phyloP scores from a whole-genome alignment of 2,329 filamentous ascomycete species.

The Botrytis pseudocinerea region DNA sequence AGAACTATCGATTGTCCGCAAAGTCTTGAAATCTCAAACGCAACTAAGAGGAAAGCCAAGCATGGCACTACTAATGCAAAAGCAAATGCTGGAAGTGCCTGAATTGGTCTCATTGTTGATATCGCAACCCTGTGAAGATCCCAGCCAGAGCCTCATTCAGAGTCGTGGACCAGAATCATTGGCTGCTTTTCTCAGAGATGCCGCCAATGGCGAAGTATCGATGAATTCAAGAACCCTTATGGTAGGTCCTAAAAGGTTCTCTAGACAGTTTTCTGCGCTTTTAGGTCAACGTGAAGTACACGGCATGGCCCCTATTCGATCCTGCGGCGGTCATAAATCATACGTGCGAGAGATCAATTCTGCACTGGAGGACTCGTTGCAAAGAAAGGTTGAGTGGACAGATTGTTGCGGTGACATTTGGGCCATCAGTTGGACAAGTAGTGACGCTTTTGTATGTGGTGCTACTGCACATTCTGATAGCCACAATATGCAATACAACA shows the following conservation, averaged over 20 bases:
- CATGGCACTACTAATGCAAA: constrained; percentile 11
- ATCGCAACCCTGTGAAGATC: constrained; percentile 25
- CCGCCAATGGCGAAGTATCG: constrained; percentile 20
- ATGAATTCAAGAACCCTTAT: constrained; percentile 13
- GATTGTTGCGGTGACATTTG: constrained; percentile 63
- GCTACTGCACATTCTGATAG: constrained; percentile 62
- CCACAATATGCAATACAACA: constrained; percentile 67
- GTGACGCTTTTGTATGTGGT: constrained; percentile 58
- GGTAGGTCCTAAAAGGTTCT: constrained; percentile 6
- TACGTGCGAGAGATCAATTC: constrained; percentile 31
- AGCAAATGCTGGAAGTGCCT: constrained; percentile 16
- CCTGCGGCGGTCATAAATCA: constrained; percentile 28
- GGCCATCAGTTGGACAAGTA: constrained; percentile 57
- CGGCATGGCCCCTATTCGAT: constrained; percentile 29
- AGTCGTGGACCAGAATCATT: constrained; percentile 47
- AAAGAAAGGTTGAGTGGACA: constrained; percentile 55
- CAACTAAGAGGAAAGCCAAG: constrained; percentile 12
- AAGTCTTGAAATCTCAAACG: not conserved
- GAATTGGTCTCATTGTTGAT: constrained; percentile 16
- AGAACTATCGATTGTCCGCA: constrained; percentile 23
- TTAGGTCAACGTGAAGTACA: constrained; percentile 35
- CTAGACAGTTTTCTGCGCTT: constrained; percentile 25
- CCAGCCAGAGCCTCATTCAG: constrained; percentile 57
- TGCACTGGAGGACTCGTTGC: constrained; percentile 52
- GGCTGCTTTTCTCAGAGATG: constrained; percentile 30